phyloP scores from a whole-genome alignment of 768 basidiomycete species.

The Trametes cingulata region DNA sequence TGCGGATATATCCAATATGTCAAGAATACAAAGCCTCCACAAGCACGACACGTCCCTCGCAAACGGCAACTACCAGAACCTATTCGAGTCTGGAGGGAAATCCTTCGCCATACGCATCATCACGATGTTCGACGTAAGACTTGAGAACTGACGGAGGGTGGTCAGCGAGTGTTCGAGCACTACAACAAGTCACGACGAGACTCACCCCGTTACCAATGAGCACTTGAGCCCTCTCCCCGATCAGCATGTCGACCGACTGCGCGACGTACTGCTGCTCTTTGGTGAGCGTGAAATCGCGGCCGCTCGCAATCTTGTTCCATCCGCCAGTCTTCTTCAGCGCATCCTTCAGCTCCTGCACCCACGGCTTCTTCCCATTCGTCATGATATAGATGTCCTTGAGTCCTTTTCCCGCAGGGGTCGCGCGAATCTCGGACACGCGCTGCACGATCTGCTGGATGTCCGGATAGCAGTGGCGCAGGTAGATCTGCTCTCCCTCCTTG shows the following conservation, averaged over 20 bases:
- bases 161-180: neutral
- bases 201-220: constrained; percentile 74
- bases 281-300: constrained; percentile 51
- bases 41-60: neutral
- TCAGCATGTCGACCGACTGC: constrained; percentile 68
- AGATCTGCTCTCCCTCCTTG: constrained; percentile 29
- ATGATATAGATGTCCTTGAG: constrained; percentile 59
- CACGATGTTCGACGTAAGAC: constrained; percentile 50
- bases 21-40: neutral
- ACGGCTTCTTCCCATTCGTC: constrained; percentile 59
- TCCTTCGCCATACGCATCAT: constrained; percentile 45
- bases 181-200: constrained; percentile 15
- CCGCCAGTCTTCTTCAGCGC: constrained; percentile 39
- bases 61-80: constrained; percentile 39
- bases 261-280: constrained; percentile 58
- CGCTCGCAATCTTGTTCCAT: constrained; percentile 55
- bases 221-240: constrained; percentile 61
- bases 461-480: constrained; percentile 57
- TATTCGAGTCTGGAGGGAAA: constrained; percentile 37
- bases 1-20: neutral
- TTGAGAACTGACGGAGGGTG: constrained; percentile 42
- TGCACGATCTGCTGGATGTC: constrained; percentile 48
- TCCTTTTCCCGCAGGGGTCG: constrained; percentile 22
- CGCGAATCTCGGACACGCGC: constrained; percentile 36
- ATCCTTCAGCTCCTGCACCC: constrained; percentile 47